Conservation (phyloP, 768 basidiomycete species). For the Boletus reticuloceps region DNA sequence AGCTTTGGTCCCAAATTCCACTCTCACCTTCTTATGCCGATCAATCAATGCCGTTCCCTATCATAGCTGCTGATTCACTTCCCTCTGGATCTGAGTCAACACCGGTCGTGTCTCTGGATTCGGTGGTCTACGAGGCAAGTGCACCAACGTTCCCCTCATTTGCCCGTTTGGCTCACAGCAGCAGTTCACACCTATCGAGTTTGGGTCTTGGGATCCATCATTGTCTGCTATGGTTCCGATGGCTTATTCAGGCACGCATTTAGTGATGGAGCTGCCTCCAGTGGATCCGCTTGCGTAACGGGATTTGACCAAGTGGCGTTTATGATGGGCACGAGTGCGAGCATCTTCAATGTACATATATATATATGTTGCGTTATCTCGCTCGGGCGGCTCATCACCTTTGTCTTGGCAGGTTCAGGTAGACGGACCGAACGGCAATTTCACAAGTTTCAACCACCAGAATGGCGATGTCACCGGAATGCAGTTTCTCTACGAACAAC, state of each 20-base stretch:
- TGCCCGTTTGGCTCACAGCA: neutral
- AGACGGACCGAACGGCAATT: slow-evolving; percentile 39
- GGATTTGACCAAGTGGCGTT: slow-evolving; percentile 77
- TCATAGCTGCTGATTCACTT: slow-evolving; percentile 57
- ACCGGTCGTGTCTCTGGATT: slow-evolving; percentile 36
- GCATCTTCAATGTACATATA: slow-evolving; percentile 55
- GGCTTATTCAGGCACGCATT: slow-evolving; percentile 60
- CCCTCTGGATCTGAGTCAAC: slow-evolving; percentile 45
- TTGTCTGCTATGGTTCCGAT: slow-evolving; percentile 69
- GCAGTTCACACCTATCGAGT: slow-evolving; percentile 61
- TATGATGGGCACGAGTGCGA: slow-evolving; percentile 73
- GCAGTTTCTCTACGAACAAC: slow-evolving; percentile 47
- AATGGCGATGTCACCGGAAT: slow-evolving; percentile 29
- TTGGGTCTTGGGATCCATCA: slow-evolving; percentile 72
- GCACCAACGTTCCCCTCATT: slow-evolving; percentile 7
- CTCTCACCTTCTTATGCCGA: slow-evolving; percentile 49
- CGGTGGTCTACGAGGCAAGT: slow-evolving; percentile 59
- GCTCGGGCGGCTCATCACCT: neutral
- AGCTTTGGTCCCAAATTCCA: slow-evolving; percentile 62
- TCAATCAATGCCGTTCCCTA: slow-evolving; percentile 59
- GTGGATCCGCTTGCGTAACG: slow-evolving; percentile 59
- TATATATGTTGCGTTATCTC: neutral
- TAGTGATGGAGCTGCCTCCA: slow-evolving; percentile 54
- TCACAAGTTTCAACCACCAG: slow-evolving; percentile 22
- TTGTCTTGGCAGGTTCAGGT: slow-evolving; percentile 47